A percentile compares a stretch with the other conserved stretches of the same genome.
Evolutionary conservation across 2,329 filamentous ascomycete genomes (phyloP).

Genomic region (Fusarium oligoseptatum): DNA sequence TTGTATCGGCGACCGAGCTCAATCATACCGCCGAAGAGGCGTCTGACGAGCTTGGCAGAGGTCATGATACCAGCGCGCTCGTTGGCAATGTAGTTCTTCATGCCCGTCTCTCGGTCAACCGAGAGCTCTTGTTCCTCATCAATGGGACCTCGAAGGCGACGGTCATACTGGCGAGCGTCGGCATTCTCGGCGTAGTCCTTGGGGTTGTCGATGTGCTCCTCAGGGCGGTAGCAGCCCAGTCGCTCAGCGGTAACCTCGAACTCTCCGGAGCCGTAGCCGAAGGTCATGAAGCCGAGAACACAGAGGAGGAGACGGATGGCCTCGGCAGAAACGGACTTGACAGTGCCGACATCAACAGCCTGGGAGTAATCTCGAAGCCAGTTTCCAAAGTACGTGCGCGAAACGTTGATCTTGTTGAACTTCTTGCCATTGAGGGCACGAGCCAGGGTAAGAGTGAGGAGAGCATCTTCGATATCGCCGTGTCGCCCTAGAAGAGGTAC

Average conservation of each 20-base stretch:
- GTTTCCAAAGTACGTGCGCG: conserved; percentile 95
- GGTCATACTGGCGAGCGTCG: conserved; percentile 87
- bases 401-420: conserved; percentile 88
- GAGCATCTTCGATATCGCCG: conserved; percentile 92
- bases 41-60: conserved; percentile 81
- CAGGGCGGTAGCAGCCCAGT: conserved; percentile 85
- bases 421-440: conserved; percentile 74
- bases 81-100: conserved; percentile 97
- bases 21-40: conserved; percentile 80
- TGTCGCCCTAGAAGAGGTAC: conserved; percentile 72
- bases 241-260: conserved; percentile 87
- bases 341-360: conserved; percentile 91
- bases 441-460: conserved; percentile 77
- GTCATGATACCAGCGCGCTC: conserved; percentile 84
- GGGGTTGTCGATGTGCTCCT: conserved; percentile 82
- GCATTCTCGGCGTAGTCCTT: conserved; percentile 90
- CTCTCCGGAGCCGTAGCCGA: conserved; percentile 86
- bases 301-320: conserved; percentile 91
- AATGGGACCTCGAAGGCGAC: conserved; percentile 83
- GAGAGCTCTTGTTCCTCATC: conserved; percentile 83
- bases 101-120: conserved; percentile 79
- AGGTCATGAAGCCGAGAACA: conserved; percentile 90
- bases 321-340: conserved; percentile 91
- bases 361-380: conserved; percentile 96
- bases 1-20: conserved; percentile 82